Evolutionary conservation across 352 stramenopile species (phyloP).

Genomic region (Phytophthora pini): DNA sequence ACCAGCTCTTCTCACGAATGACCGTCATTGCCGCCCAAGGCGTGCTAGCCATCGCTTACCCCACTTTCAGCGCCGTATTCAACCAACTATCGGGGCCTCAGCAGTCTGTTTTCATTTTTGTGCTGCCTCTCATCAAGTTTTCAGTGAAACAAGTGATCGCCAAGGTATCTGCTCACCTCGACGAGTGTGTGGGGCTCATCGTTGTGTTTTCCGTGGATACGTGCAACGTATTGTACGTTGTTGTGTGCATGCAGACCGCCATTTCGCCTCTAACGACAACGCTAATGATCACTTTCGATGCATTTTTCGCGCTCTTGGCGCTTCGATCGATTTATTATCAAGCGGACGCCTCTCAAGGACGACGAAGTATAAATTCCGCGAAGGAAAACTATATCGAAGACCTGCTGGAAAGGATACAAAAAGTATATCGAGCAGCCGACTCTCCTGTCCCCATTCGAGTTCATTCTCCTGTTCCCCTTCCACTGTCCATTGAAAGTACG

Average conservation of each 20-base stretch:
- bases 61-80: conserved; percentile 27
- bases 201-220: conserved; percentile 42
- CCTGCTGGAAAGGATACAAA: no score
- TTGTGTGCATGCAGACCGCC: conserved; percentile 37
- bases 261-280: conserved; percentile 21
- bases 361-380: no score
- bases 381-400: no score
- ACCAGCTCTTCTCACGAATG: conserved; percentile 10
- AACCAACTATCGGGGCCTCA: conserved; percentile 17
- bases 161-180: conserved; percentile 11
- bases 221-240: conserved; percentile 41
- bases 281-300: conserved; percentile 25
- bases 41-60: conserved; percentile 22
- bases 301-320: conserved; percentile 12
- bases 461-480: conserved; percentile 10
- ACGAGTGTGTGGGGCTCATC: conserved; percentile 30
- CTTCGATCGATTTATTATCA: conserved; percentile 25
- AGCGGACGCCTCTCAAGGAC: background rate
- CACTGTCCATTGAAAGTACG: conserved; percentile 15
- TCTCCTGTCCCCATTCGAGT: background rate
- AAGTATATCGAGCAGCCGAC: no score
- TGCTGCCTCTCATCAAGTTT: conserved; percentile 26
- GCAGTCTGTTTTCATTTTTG: conserved; percentile 24
- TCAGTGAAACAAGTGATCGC: conserved; percentile 31
- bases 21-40: conserved; percentile 14